Evolutionary conservation across 1,284 basidiomycete species (phyloP), one percentile per base, ranked within the genome.

Genomic region (Pseudozyma pruni): DNA sequence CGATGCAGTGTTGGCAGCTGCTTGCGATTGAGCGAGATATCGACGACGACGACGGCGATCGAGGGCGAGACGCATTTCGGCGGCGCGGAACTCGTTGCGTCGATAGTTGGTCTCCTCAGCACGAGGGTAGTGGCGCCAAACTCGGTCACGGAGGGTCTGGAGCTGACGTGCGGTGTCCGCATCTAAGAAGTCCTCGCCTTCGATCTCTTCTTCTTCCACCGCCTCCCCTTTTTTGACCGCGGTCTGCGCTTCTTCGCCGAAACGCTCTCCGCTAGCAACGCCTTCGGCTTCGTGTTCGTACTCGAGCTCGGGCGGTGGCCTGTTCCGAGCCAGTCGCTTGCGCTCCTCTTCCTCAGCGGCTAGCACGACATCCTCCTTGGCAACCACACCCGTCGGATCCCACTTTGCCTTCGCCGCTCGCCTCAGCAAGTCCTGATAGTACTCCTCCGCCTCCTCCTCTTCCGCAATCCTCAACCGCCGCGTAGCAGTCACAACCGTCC

Each of bases 121-220:
- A n/a, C 78, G 72, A 8, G 80, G 79, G 40, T 79, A 76, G 52
- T 82, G 80, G 3, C 79, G 68, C 80, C 80, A 82, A 13, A 79
- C 72, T 6, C 75, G 59, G 25, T 79, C 74, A 23, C 80, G 72
- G 29, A 72, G 50, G 17, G 42, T 23, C 38, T 66, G 58, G 8
- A 78, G 57, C 39, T 70, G 61, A 6, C 50, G 71, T 17, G 58
- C 66, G 14, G 59, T 50, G 5, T 62, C 49, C 0, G 57, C 50
- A n/a, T 74, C 74, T 14, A 75, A 42, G 6, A 68, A 40, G n/a
- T 62, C 60, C 41, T 68, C 70, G 22, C 64, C 64, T 27, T 66
- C 66, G 33, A 64, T 50, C 11, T 59, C 43, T 3, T 61, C 42
- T 23, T 63, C 46, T 23, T 58, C 45, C 19, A 38, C 33, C 29